A percentile compares a stretch with the other conserved stretches of the same genome.
phyloP scores from a whole-genome alignment of 106 monocot species.

The Acorus calamus region DNA sequence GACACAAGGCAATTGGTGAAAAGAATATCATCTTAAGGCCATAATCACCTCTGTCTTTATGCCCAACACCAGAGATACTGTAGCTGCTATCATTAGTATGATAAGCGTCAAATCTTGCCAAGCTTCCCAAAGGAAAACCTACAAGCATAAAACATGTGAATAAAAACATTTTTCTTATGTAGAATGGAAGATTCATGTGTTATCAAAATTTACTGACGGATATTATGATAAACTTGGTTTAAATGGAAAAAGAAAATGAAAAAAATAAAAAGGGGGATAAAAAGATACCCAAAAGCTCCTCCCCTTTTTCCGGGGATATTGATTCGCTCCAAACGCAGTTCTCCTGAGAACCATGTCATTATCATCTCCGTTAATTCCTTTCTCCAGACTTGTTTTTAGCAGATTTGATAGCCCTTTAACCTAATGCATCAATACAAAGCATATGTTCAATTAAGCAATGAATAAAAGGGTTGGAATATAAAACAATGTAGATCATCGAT shows the following conservation, averaged over 20 bases:
- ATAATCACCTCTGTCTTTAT: conserved; percentile 76
- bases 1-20: too few relatives aligned
- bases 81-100: conserved; percentile 85
- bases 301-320: conserved; percentile 87
- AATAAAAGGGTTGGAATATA: neutral
- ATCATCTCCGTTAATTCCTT: conserved; percentile 67
- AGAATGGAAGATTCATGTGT: neutral
- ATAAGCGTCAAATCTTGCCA: conserved; percentile 81
- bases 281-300: conserved; percentile 61
- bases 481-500: neutral
- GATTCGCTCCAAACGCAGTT: conserved; percentile 70
- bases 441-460: neutral
- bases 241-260: too few relatives aligned
- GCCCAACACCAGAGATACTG: conserved; percentile 64
- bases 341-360: conserved; percentile 45
- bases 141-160: neutral
- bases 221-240: too few relatives aligned
- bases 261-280: too few relatives aligned
- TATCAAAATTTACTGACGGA: too few relatives aligned
- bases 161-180: neutral
- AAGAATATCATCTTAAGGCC: neutral
- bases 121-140: conserved; percentile 91
- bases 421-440: conserved; percentile 11
- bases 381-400: conserved; percentile 56
- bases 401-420: conserved; percentile 46